These are phyloP conservation scores for Rhodosporidiobolus sp. DNA, from an alignment of 768 basidiomycete genomes.

Conservation along the genomic window DNA sequence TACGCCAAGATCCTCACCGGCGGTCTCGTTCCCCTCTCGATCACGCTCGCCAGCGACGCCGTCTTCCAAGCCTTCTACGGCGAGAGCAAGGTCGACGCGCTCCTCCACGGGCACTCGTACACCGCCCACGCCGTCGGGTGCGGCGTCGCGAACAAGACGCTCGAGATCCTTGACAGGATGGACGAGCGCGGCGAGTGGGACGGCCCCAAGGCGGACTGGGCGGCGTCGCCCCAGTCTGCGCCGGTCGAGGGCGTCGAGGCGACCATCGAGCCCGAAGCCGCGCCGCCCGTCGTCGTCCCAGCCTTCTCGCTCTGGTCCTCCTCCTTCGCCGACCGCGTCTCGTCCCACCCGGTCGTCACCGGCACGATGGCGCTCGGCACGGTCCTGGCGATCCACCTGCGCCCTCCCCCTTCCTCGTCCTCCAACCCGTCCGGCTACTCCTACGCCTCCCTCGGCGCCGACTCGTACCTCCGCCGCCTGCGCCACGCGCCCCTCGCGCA, in stretches of 20 bases:
- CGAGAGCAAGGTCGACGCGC: conserved; percentile 71
- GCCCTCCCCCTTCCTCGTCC: not conserved
- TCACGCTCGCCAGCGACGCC: conserved; percentile 73
- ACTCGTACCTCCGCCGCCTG: conserved; percentile 60
- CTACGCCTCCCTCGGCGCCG: conserved; percentile 63
- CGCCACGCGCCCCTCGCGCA: conserved; percentile 42
- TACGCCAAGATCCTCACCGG: conserved; percentile 93
- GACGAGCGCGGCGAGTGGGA: conserved; percentile 59
- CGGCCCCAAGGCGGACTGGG: conserved; percentile 63
- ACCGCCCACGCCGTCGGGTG: conserved; percentile 92
- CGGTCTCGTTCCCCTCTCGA: conserved; percentile 79
- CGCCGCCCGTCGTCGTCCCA: not conserved
- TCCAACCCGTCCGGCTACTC: conserved; percentile 44
- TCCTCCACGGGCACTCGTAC: conserved; percentile 93
- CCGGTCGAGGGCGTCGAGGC: too few relatives aligned
- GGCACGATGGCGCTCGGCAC: conserved; percentile 30
- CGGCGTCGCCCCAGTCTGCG: conserved; percentile 5
- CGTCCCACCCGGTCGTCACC: conserved; percentile 10
- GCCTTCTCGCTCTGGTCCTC: conserved; percentile 33
- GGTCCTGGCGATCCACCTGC: conserved; percentile 35
- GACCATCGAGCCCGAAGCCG: too few relatives aligned
- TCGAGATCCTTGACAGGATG: conserved; percentile 63
- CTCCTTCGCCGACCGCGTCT: conserved; percentile 22
- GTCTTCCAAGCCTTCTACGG: conserved; percentile 79
- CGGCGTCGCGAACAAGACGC: conserved; percentile 77